Evolutionary conservation across 2,329 filamentous ascomycete species (phyloP).

Genomic region (Biscogniauxia mediterranea): DNA sequence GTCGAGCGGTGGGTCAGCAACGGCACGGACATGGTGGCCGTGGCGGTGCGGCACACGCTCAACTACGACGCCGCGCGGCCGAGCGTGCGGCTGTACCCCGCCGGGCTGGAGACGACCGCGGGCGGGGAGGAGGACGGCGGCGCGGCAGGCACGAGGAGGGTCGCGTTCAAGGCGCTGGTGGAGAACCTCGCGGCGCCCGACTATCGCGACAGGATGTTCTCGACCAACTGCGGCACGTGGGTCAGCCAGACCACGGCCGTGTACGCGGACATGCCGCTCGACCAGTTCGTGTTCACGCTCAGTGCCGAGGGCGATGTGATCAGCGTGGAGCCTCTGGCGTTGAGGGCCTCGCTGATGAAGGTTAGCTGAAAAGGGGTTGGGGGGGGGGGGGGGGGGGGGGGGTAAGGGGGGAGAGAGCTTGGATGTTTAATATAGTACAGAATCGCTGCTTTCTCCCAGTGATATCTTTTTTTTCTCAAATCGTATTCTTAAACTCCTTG

Average conservation of each 20-base stretch:
- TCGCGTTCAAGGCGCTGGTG: slow-evolving; percentile 30
- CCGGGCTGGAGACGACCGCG: slow-evolving; percentile 21
- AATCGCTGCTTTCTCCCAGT: too few relatives aligned
- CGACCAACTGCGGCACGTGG: slow-evolving; percentile 32
- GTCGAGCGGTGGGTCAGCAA: slow-evolving; percentile 29
- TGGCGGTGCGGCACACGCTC: slow-evolving; percentile 27
- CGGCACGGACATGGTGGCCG: slow-evolving; percentile 28
- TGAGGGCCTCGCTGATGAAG: slow-evolving; percentile 22
- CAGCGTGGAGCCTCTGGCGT: slow-evolving; percentile 26
- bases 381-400: too few relatives aligned
- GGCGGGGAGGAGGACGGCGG: slow-evolving; percentile 4
- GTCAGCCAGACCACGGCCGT: slow-evolving; percentile 27
- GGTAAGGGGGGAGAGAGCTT: too few relatives aligned
- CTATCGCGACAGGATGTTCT: slow-evolving; percentile 24
- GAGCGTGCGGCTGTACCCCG: slow-evolving; percentile 29
- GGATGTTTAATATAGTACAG: too few relatives aligned
- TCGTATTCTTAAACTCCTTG: too few relatives aligned
- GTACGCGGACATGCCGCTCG: slow-evolving; percentile 30
- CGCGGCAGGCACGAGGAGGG: slow-evolving; percentile 2
- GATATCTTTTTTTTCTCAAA: too few relatives aligned
- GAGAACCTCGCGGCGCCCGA: slow-evolving; percentile 25
- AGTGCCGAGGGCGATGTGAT: slow-evolving; percentile 18
- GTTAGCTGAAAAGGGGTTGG: background rate
- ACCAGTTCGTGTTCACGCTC: slow-evolving; percentile 31
- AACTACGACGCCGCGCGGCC: slow-evolving; percentile 26